phyloP scores from a whole-genome alignment of 129 eudicot genomes.

The Flaveria trinervia region DNA sequence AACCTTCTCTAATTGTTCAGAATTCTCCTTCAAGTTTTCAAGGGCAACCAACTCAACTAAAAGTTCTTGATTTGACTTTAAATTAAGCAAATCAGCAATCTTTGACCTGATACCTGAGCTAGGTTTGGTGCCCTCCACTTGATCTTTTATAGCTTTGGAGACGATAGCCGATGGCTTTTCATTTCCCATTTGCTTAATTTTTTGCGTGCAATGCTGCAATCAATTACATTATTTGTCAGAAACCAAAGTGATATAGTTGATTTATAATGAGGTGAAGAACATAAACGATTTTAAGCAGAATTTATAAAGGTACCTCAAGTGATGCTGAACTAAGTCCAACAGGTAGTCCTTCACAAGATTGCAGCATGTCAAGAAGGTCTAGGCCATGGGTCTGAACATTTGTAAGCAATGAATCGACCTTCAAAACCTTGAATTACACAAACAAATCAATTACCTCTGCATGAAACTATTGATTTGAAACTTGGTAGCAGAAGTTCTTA shows the following conservation, averaged over 20 bases:
- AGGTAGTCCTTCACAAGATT: constrained; percentile 52
- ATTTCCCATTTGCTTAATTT: constrained; percentile 48
- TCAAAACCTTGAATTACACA: constrained; percentile 63
- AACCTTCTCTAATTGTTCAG: constrained; percentile 84
- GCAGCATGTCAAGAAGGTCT: constrained; percentile 59
- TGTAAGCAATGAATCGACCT: constrained; percentile 55
- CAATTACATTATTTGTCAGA: constrained; percentile 9
- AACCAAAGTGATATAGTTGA: neutral
- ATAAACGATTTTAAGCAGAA: neutral
- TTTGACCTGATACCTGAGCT: constrained; percentile 59
- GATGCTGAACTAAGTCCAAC: constrained; percentile 55
- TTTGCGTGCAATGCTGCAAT: constrained; percentile 64
- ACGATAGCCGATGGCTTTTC: constrained; percentile 54
- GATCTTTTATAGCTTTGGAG: constrained; percentile 61
- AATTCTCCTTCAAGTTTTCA: constrained; percentile 85
- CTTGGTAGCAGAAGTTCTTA: neutral
- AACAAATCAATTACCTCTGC: neutral
- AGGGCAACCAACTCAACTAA: constrained; percentile 92
- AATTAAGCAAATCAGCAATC: constrained; percentile 70
- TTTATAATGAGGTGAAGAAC: constrained; percentile 8
- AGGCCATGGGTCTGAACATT: constrained; percentile 50
- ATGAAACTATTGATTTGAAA: neutral
- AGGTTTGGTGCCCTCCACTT: constrained; percentile 64
- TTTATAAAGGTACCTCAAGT: constrained; percentile 60
- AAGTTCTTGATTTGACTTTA: constrained; percentile 83